phyloP scores from a whole-genome alignment of 2,329 filamentous ascomycete species.

The Exophiala viscosa region DNA sequence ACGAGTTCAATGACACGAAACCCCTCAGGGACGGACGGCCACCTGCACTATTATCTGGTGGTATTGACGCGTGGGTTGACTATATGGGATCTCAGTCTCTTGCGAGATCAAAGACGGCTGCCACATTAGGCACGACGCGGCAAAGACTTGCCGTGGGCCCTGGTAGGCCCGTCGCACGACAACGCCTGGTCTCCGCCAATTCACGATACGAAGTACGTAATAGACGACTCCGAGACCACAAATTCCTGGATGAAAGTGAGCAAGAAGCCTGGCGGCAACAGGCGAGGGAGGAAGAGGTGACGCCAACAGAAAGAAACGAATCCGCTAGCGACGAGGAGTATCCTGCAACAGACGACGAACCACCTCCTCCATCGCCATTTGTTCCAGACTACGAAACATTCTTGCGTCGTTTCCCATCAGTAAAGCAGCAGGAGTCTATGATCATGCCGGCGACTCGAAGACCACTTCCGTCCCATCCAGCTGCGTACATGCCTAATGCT shows the following conservation, averaged over 20 bases:
- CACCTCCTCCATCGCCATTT: slow-evolving; percentile 50
- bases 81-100: slow-evolving; percentile 69
- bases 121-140: slow-evolving; percentile 45
- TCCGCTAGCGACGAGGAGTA: slow-evolving; percentile 42
- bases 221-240: slow-evolving; percentile 57
- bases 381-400: slow-evolving; percentile 79
- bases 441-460: slow-evolving; percentile 39
- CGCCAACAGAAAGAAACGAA: slow-evolving; percentile 38
- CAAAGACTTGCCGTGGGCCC: slow-evolving; percentile 34
- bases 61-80: slow-evolving; percentile 80
- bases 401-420: slow-evolving; percentile 72
- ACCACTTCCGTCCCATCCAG: slow-evolving; percentile 21
- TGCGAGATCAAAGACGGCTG: slow-evolving; percentile 54
- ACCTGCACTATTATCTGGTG: slow-evolving; percentile 76
- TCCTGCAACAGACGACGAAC: slow-evolving; percentile 44
- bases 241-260: slow-evolving; percentile 75
- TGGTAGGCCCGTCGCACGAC: slow-evolving; percentile 50
- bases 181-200: slow-evolving; percentile 49
- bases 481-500: slow-evolving; percentile 31
- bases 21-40: slow-evolving; percentile 61
- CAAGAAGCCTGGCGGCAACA: slow-evolving; percentile 75
- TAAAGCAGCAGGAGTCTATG: slow-evolving; percentile 59
- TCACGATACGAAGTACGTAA: slow-evolving; percentile 54
- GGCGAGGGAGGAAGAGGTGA: slow-evolving; percentile 63
- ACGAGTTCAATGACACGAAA: slow-evolving; percentile 77